Evolutionary conservation across 352 stramenopile genomes (phyloP).

Genomic region (Phytopythium kandeliae): DNA sequence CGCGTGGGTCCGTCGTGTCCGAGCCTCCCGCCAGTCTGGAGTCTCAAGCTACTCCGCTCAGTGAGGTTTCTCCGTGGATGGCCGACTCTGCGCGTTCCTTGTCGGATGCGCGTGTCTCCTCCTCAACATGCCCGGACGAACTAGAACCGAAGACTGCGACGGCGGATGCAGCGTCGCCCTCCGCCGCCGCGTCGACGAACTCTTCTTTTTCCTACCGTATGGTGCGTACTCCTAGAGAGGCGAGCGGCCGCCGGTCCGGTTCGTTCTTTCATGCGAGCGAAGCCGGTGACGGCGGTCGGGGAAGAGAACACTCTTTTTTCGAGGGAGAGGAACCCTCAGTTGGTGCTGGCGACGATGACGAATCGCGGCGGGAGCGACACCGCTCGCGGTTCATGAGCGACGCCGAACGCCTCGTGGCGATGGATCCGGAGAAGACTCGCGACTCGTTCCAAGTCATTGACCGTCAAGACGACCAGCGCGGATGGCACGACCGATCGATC

Average conservation of each 20-base stretch:
- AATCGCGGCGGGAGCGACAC: constrained; percentile 18
- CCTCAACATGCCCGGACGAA: constrained; percentile 6
- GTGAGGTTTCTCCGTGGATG: constrained; percentile 24
- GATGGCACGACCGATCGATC: constrained; percentile 52
- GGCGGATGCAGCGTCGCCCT: not conserved
- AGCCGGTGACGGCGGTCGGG: constrained; percentile 6
- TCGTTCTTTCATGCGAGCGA: constrained; percentile 9
- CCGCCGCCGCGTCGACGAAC: constrained; percentile 14
- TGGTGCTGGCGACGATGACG: constrained; percentile 12
- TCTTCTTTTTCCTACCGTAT: constrained; percentile 61
- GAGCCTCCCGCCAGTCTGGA: constrained; percentile 2
- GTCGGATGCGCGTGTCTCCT: constrained; percentile 6
- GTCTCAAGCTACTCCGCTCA: constrained; percentile 1
- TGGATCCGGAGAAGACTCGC: constrained; percentile 39
- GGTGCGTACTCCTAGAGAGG: constrained; percentile 59
- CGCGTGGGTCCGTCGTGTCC: not conserved
- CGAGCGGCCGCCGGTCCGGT: constrained; percentile 13
- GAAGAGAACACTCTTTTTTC: constrained; percentile 4
- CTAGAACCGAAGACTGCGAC: constrained; percentile 1
- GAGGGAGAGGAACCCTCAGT: constrained; percentile 10
- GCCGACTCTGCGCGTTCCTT: constrained; percentile 22
- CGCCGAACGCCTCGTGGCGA: constrained; percentile 39
- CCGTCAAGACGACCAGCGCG: constrained; percentile 28
- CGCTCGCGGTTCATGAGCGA: constrained; percentile 57
- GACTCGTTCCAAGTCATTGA: constrained; percentile 57